These are phyloP conservation scores for Brettanomyces bruxellensis DNA, from an alignment of 805 yeast genomes.

Conservation along the genomic window DNA sequence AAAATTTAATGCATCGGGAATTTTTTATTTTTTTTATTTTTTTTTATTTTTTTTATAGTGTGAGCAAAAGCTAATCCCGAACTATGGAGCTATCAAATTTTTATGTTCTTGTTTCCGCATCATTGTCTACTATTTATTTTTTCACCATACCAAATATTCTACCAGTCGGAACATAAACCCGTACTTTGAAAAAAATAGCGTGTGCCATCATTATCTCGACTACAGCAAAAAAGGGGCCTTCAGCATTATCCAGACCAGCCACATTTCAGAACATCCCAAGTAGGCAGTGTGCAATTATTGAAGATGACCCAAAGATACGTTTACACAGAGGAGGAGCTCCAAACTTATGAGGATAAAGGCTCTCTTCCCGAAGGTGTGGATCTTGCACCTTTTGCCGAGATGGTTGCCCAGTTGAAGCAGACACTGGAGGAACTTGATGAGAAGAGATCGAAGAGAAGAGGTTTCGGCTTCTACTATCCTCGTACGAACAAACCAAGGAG, in stretches of 20 bases:
- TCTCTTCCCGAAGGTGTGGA: slow-evolving; percentile 55
- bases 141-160: too few relatives aligned
- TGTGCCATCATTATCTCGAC: too few relatives aligned
- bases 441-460: slow-evolving; percentile 45
- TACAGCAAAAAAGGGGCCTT: too few relatives aligned
- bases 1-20: not conserved
- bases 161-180: too few relatives aligned
- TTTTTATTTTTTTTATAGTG: too few relatives aligned
- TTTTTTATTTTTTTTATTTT: too few relatives aligned
- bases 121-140: too few relatives aligned
- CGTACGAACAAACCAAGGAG: slow-evolving; percentile 27
- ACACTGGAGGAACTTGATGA: slow-evolving; percentile 24
- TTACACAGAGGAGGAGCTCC: slow-evolving; percentile 66
- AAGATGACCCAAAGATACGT: slow-evolving; percentile 1
- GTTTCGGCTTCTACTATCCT: slow-evolving; percentile 32
- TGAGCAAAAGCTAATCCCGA: not conserved
- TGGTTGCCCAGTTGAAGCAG: slow-evolving; percentile 58
- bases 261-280: too few relatives aligned
- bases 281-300: too few relatives aligned
- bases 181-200: too few relatives aligned
- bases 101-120: too few relatives aligned
- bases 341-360: slow-evolving; percentile 47
- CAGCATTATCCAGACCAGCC: too few relatives aligned
- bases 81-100: not conserved
- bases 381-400: slow-evolving; percentile 52